Evolutionary conservation across 1,284 basidiomycete species (phyloP).

Genomic region (Ganoderma resinaceum): DNA sequence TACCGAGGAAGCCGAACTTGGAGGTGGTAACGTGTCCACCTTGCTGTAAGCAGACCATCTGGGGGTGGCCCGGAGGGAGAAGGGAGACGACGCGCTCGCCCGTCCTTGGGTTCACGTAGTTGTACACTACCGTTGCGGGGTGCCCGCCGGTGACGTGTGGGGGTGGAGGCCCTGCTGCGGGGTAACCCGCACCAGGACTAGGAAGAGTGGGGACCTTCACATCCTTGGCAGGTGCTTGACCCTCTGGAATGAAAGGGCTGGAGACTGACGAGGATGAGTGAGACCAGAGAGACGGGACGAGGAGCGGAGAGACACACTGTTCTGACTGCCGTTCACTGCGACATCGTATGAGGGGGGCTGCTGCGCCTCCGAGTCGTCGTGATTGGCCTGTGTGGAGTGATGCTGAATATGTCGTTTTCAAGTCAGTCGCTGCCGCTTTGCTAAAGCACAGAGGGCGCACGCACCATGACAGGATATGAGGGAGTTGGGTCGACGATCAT

Average conservation of each 20-base stretch:
- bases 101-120: constrained; percentile 54
- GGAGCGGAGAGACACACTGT: constrained; percentile 19
- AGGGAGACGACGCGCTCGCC: constrained; percentile 56
- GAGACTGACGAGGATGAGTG: constrained; percentile 23
- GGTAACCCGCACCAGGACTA: constrained; percentile 12
- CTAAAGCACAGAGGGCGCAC: constrained; percentile 6
- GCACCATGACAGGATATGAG: constrained; percentile 35
- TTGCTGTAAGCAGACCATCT: constrained; percentile 82
- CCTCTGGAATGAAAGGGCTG: constrained; percentile 34
- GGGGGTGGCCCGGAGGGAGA: constrained; percentile 76
- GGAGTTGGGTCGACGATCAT: constrained; percentile 34
- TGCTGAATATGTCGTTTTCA: background rate
- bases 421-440: background rate
- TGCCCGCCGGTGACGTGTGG: constrained; percentile 28
- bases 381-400: constrained; percentile 17
- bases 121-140: constrained; percentile 45
- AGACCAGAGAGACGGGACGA: background rate
- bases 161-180: constrained; percentile 28
- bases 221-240: constrained; percentile 31
- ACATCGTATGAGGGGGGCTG: constrained; percentile 36
- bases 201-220: constrained; percentile 35
- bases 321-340: constrained; percentile 18
- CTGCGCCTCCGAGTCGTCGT: constrained; percentile 22
- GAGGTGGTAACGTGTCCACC: constrained; percentile 69
- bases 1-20: constrained; percentile 72